Conservation (phyloP, 805 yeast genomes). For the Limtongozyma cylindracea region DNA sequence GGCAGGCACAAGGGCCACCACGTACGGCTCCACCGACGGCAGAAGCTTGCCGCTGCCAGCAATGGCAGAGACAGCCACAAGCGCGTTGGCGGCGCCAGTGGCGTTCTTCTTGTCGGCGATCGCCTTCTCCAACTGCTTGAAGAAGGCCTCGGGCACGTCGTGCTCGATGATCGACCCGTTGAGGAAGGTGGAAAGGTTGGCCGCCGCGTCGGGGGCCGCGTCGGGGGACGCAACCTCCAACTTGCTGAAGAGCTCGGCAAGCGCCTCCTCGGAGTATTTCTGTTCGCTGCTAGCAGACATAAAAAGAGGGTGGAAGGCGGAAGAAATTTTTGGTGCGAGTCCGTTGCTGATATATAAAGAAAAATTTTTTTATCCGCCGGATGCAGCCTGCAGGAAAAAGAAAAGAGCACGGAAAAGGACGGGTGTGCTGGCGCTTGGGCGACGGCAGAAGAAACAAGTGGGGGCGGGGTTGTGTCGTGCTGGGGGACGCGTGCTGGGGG, state of each 20-base stretch:
- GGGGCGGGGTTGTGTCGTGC: too few relatives aligned
- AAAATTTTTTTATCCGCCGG: conserved; percentile 1
- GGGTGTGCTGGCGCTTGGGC: neutral
- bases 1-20: conserved; percentile 50
- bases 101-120: conserved; percentile 60
- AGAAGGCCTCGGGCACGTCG: conserved; percentile 85
- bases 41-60: conserved; percentile 56
- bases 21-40: conserved; percentile 90
- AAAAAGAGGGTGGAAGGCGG: conserved; percentile 3
- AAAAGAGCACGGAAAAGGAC: too few relatives aligned
- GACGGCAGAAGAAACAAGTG: too few relatives aligned
- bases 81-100: conserved; percentile 43
- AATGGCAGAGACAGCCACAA: conserved; percentile 66
- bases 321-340: conserved; percentile 1
- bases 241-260: conserved; percentile 81
- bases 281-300: conserved; percentile 33
- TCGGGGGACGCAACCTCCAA: conserved; percentile 89
- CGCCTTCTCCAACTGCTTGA: conserved; percentile 49
- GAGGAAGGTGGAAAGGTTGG: conserved; percentile 77
- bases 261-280: conserved; percentile 49
- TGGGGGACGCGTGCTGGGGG: too few relatives aligned
- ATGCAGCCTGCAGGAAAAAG: neutral
- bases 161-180: conserved; percentile 96
- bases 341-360: too few relatives aligned
- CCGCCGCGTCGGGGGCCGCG: conserved; percentile 64